Percentiles rank a stretch among this genome's conserved stretches.
phyloP scores from a whole-genome alignment of 116 monocot genomes.

The Cymodocea nodosa region DNA sequence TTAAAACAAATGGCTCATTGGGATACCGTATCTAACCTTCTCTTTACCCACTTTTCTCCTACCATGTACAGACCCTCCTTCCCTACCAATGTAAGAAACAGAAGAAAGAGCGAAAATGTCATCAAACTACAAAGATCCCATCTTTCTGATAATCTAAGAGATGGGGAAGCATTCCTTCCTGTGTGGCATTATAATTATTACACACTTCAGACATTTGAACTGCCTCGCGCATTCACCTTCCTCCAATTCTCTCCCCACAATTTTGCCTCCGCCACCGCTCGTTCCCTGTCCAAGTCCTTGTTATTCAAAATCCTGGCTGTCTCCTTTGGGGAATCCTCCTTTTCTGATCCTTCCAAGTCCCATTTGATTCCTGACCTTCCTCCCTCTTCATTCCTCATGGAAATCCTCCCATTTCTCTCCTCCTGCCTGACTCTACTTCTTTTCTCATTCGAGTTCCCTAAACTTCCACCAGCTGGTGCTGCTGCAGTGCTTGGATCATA shows the following conservation, averaged over 20 bases:
- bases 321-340: slow-evolving; percentile 34
- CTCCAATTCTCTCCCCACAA: slow-evolving; percentile 78
- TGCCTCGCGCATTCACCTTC: neutral
- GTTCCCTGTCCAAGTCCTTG: slow-evolving; percentile 46
- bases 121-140: neutral
- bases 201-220: neutral
- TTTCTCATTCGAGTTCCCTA: slow-evolving; percentile 10
- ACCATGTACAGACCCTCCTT: neutral
- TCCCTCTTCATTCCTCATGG: slow-evolving; percentile 21
- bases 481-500: slow-evolving; percentile 31
- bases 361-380: slow-evolving; percentile 20
- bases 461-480: neutral
- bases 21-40: neutral
- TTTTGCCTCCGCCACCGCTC: slow-evolving; percentile 75
- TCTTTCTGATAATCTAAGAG: slow-evolving; percentile 1
- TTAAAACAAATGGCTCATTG: neutral
- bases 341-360: slow-evolving; percentile 14
- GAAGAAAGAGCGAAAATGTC: neutral
- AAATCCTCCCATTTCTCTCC: slow-evolving; percentile 14
- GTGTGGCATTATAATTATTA: slow-evolving; percentile 3
- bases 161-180: neutral
- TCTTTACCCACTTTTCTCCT: neutral
- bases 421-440: slow-evolving; percentile 7
- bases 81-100: neutral
- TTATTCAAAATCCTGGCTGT: slow-evolving; percentile 12